These are phyloP conservation scores for Populus tremula DNA, from an alignment of 345 rosid genomes.

Conservation along the genomic window DNA sequence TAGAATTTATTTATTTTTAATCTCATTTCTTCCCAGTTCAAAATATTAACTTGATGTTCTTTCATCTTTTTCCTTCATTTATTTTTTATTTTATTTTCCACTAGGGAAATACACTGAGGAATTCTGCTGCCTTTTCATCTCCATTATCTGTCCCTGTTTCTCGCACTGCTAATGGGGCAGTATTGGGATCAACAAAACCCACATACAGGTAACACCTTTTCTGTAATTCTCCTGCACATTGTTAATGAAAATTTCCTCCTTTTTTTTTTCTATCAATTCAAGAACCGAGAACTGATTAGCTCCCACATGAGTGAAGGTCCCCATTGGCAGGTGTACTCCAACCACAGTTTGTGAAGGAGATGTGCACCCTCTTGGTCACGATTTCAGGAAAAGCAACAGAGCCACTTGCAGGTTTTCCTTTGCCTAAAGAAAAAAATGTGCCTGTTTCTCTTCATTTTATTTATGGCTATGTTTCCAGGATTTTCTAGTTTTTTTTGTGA, in stretches of 20 bases:
- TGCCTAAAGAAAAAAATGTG: not conserved
- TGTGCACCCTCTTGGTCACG: constrained; percentile 58
- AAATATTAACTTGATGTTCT: not conserved
- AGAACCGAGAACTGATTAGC: constrained; percentile 28
- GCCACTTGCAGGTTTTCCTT: constrained; percentile 45
- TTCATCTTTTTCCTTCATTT: not conserved
- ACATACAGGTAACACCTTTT: constrained; percentile 46
- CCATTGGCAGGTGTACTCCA: constrained; percentile 54
- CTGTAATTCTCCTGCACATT: not conserved
- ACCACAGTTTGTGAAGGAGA: constrained; percentile 46
- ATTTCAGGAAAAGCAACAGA: constrained; percentile 46
- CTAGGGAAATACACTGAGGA: constrained; percentile 17
- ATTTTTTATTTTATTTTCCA: not conserved
- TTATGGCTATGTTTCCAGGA: too few species aligned
- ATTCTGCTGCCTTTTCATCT: constrained; percentile 31
- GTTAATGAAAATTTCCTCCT: constrained; percentile 9
- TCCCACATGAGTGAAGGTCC: constrained; percentile 43
- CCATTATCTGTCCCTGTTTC: constrained; percentile 34
- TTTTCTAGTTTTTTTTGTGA: not conserved
- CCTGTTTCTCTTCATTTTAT: constrained; percentile 17
- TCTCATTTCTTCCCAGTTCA: not conserved
- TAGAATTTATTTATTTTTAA: not conserved
- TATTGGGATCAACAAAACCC: constrained; percentile 34
- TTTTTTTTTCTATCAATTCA: not conserved
- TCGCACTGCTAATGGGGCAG: constrained; percentile 29